Evolutionary conservation across 208 protist genomes (phyloP).

Genomic region (Acanthamoeba healyi): DNA sequence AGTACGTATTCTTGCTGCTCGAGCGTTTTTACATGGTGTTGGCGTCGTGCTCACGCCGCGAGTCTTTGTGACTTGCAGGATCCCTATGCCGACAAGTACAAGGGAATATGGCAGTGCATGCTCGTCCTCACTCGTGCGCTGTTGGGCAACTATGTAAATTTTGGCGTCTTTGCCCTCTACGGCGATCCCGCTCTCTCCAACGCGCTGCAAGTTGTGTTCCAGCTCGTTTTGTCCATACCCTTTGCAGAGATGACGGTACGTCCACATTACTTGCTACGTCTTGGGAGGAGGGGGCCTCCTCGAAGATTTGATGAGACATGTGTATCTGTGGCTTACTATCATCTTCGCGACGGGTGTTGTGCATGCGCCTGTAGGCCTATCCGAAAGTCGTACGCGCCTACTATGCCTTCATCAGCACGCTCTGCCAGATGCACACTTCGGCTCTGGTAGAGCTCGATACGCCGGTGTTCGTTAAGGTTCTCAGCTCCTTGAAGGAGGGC

Average conservation of each 20-base stretch:
- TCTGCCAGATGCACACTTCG: constrained; percentile 82
- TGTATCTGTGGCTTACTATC: not conserved
- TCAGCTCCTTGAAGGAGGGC: constrained; percentile 80
- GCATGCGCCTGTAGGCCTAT: constrained; percentile 68
- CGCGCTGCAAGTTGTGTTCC: constrained; percentile 83
- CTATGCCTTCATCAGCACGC: constrained; percentile 84
- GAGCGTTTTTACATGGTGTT: no score
- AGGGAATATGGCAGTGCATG: constrained; percentile 81
- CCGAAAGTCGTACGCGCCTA: constrained; percentile 83
- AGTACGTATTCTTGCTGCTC: not conserved
- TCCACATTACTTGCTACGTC: not conserved
- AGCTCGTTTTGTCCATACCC: constrained; percentile 83
- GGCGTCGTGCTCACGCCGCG: no score
- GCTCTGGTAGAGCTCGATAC: constrained; percentile 84
- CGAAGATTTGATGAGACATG: not conserved
- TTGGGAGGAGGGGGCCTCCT: no score
- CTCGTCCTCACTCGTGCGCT: constrained; percentile 85
- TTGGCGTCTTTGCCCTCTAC: constrained; percentile 92
- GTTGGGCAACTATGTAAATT: constrained; percentile 89
- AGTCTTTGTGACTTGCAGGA: constrained; percentile 19
- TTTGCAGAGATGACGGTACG: constrained; percentile 79
- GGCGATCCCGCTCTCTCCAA: constrained; percentile 86
- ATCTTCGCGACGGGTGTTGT: not conserved
- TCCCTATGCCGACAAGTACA: constrained; percentile 85
- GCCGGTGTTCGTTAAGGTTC: constrained; percentile 81